These are phyloP conservation scores for Orbilia ellipsospora DNA, from an alignment of 2,329 filamentous ascomycete genomes.

Conservation along the genomic window DNA sequence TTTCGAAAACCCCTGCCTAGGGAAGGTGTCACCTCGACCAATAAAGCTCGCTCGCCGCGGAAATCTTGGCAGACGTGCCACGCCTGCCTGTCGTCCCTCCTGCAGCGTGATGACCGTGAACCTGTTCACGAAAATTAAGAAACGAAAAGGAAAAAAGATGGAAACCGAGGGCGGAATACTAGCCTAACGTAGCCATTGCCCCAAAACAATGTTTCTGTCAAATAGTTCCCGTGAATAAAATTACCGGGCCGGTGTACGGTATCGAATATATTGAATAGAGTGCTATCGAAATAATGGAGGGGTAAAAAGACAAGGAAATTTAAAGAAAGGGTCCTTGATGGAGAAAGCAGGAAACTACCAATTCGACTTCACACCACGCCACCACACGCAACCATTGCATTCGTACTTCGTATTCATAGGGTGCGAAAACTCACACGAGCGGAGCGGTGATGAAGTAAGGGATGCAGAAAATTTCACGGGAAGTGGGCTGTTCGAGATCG, in stretches of 20 bases:
- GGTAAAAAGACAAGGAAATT: no score
- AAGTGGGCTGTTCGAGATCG: no score
- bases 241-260: slow-evolving; percentile 18
- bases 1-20: slow-evolving; percentile 1
- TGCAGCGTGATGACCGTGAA: not conserved
- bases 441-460: no score
- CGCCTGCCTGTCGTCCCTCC: not conserved
- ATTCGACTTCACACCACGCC: no score
- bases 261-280: slow-evolving; percentile 18
- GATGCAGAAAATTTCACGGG: no score
- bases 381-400: no score
- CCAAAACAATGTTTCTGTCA: not conserved
- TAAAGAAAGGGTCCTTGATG: no score
- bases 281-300: no score
- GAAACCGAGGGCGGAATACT: not conserved
- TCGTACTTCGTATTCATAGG: no score
- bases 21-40: slow-evolving; percentile 15
- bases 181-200: not conserved
- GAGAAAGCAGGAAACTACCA: no score
- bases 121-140: not conserved
- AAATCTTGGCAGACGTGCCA: slow-evolving; percentile 13
- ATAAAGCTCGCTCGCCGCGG: slow-evolving; percentile 3
- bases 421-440: no score
- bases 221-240: not conserved
- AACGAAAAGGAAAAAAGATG: no score